A percentile compares a stretch with the other conserved stretches of the same genome.
phyloP scores from a whole-genome alignment of 805 yeast species.

The Lachancea sp. region DNA sequence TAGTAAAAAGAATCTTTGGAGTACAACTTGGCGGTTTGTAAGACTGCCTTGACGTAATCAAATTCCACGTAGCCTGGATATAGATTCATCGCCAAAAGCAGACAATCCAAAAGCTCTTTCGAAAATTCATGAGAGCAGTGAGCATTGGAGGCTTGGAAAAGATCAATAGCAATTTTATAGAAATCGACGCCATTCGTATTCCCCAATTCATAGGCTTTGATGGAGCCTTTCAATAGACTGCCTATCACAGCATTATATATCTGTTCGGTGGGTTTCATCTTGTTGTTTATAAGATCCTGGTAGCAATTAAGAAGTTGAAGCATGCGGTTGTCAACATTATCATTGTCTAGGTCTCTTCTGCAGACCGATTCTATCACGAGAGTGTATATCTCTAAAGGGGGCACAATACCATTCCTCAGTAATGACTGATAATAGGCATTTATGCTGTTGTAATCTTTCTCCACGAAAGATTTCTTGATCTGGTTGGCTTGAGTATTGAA shows the following conservation, averaged over 20 bases:
- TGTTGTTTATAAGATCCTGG: slow-evolving; percentile 53
- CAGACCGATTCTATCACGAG: slow-evolving; percentile 50
- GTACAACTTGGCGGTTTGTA: slow-evolving; percentile 25
- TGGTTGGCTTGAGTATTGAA: slow-evolving; percentile 28
- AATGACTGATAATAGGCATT: slow-evolving; percentile 37
- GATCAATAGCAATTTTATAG: slow-evolving; percentile 46
- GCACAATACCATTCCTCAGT: slow-evolving; percentile 40
- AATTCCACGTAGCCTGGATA: slow-evolving; percentile 35
- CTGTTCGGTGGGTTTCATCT: slow-evolving; percentile 47
- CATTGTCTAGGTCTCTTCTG: slow-evolving; percentile 43
- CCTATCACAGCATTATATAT: slow-evolving; percentile 50
- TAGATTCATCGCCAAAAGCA: slow-evolving; percentile 40
- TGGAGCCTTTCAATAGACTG: slow-evolving; percentile 46
- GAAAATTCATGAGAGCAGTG: slow-evolving; percentile 40
- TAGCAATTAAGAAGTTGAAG: slow-evolving; percentile 60
- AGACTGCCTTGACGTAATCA: slow-evolving; percentile 28
- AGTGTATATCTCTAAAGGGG: slow-evolving; percentile 48
- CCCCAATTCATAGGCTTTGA: slow-evolving; percentile 34
- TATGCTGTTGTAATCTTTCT: slow-evolving; percentile 32
- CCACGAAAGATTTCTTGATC: slow-evolving; percentile 26
- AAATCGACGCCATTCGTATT: slow-evolving; percentile 41
- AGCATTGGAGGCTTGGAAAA: slow-evolving; percentile 36
- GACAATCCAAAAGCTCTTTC: slow-evolving; percentile 40
- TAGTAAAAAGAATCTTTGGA: slow-evolving; percentile 33
- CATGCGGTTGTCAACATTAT: slow-evolving; percentile 51